A percentile compares a stretch with the other conserved stretches of the same genome.
Evolutionary conservation across 257 asterid species (phyloP).

Genomic region (Linderniella brevidens): DNA sequence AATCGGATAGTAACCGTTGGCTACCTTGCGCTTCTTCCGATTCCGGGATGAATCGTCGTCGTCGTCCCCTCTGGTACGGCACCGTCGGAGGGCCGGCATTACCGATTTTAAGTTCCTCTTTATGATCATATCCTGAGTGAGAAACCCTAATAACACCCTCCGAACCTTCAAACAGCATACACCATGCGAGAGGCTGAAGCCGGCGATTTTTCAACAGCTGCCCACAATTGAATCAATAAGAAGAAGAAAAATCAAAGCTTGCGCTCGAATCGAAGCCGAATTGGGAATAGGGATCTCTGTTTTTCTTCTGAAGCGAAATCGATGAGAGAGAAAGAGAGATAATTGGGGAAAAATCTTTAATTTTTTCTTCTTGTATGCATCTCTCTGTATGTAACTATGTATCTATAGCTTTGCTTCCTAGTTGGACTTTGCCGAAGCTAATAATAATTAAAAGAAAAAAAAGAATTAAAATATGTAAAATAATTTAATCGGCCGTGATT

Average conservation of each 20-base stretch:
- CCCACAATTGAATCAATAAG: too few relatives aligned
- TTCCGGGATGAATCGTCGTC: conserved; percentile 43
- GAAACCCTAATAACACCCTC: conserved; percentile 13
- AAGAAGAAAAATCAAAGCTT: too few relatives aligned
- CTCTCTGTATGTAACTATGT: too few relatives aligned
- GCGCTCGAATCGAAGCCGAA: not conserved
- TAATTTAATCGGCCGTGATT: not conserved
- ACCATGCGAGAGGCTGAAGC: too few relatives aligned
- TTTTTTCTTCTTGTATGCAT: conserved; percentile 10
- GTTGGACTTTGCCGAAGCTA: too few relatives aligned
- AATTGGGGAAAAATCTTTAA: conserved; percentile 12
- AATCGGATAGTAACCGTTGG: conserved; percentile 37
- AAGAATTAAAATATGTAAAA: too few relatives aligned
- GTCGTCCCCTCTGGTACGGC: conserved; percentile 45
- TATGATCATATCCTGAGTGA: conserved; percentile 45
- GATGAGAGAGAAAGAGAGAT: conserved; percentile 40
- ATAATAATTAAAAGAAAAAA: too few relatives aligned
- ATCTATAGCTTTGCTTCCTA: too few relatives aligned
- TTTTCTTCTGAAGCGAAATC: conserved; percentile 14
- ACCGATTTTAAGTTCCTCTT: conserved; percentile 83
- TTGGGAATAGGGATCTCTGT: conserved; percentile 76
- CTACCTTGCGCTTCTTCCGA: conserved; percentile 54
- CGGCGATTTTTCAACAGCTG: too few relatives aligned
- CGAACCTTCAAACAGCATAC: not conserved
- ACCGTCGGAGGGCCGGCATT: conserved; percentile 88